phyloP scores from a whole-genome alignment of 2,329 filamentous ascomycete species.

The Lecanosticta acicola region DNA sequence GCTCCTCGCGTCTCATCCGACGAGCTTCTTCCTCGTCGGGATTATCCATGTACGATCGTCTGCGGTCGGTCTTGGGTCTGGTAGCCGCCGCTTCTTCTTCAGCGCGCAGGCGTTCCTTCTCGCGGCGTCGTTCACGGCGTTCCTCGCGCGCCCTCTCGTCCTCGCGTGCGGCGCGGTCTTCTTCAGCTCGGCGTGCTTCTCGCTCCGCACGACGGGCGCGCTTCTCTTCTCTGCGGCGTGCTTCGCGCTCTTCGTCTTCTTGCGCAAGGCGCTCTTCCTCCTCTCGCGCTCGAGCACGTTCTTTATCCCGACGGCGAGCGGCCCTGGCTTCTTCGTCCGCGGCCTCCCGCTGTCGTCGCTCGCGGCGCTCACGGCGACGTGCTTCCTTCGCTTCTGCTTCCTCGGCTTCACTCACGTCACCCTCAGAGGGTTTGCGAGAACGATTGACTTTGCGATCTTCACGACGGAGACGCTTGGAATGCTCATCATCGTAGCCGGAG shows the following conservation, averaged over 20 bases:
- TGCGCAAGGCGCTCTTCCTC: constrained; percentile 27
- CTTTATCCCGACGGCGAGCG: constrained; percentile 24
- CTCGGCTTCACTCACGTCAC: constrained; percentile 28
- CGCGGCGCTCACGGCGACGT: constrained; percentile 33
- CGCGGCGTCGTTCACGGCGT: constrained; percentile 28
- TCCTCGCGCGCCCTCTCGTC: constrained; percentile 28
- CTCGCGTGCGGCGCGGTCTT: constrained; percentile 27
- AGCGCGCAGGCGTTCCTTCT: constrained; percentile 21
- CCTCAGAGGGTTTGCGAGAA: constrained; percentile 27
- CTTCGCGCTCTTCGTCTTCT: constrained; percentile 28
- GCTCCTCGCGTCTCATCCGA: constrained; percentile 40
- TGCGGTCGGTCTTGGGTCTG: constrained; percentile 26
- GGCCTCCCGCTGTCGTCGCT: constrained; percentile 23
- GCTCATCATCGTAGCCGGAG: constrained; percentile 31
- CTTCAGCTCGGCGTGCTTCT: constrained; percentile 28
- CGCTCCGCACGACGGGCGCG: constrained; percentile 26
- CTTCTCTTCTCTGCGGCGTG: constrained; percentile 23
- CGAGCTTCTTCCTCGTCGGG: constrained; percentile 33
- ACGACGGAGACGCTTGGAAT: constrained; percentile 32
- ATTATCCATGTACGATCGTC: constrained; percentile 25
- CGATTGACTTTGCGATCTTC: constrained; percentile 33
- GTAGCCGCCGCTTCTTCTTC: constrained; percentile 19
- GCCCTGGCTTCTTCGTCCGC: constrained; percentile 19
- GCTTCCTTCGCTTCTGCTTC: constrained; percentile 29
- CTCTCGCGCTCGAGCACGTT: constrained; percentile 24